Base-by-base conservation (phyloP, 2,329 filamentous ascomycete species). In the Xylaria sp. region DNA sequence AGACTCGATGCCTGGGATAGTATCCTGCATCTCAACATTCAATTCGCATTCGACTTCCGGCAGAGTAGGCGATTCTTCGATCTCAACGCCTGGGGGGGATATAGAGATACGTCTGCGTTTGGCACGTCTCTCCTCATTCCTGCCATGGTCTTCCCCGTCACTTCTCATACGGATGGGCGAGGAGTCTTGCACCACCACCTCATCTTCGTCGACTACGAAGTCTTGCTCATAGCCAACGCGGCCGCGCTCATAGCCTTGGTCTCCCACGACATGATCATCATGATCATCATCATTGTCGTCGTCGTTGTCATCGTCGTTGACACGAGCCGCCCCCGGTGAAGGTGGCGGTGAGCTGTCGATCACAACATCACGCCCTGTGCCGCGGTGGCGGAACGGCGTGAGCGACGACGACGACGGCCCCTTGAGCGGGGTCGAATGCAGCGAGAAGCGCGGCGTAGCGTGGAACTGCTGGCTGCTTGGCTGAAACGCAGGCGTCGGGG, bases 101-200 rank as follows among this genome's bases (percentile, higher is more conserved):
- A 79, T 73, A 9, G 80, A 82, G 23, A 82, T 74, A 21, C 80
- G 79, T 9, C 81, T 76, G n/a, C 81, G 79, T 66, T 82, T 82
- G 0, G 32, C 47, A 37, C 53, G 77, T 74, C 27, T 74, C 75
- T 12, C 60, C 69, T 60, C 32, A 60, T 65, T 37, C 54, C 42
- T 25, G 21, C 48, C 42, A 9, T n/a, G 8, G 29, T 59, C 60
- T 9, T 55, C 35, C 10, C 35, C 42, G 29, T 53, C 66, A 9
- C 65, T 69, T 12, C 40, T 27, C 25, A 61, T 13, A 18, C 51
- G 64, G 3, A 69, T 44, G 1, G 74, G 74, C 21, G 75, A 75
- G 25, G 74, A 76, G 53, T 74, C 73, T 3, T 68, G 71, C 21
- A 75, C 69, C 21, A 75, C 69, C 10, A 72, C 60, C 2, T 71